These are phyloP conservation scores for Poa pratensis DNA, from an alignment of 176 grass and related monocot genomes.

Conservation along the genomic window DNA sequence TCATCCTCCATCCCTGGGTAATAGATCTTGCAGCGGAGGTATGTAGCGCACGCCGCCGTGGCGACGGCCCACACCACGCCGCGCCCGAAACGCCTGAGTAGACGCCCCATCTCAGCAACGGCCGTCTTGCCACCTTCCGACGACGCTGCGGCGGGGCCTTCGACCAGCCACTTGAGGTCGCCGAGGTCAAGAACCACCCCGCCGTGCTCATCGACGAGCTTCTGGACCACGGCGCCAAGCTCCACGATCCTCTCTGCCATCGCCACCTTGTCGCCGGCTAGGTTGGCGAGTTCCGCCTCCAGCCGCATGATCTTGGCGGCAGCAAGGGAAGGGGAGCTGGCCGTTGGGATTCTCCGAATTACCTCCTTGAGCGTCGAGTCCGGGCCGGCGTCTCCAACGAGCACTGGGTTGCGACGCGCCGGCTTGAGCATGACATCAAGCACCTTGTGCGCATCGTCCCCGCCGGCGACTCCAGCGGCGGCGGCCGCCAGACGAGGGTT, in stretches of 20 bases:
- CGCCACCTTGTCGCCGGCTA: slow-evolving; percentile 38
- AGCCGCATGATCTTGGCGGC: slow-evolving; percentile 61
- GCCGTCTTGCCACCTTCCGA: slow-evolving; percentile 62
- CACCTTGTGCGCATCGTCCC: slow-evolving; percentile 71
- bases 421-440: slow-evolving; percentile 78
- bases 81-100: slow-evolving; percentile 53
- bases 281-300: slow-evolving; percentile 49
- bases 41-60: slow-evolving; percentile 72
- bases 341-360: slow-evolving; percentile 51
- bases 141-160: slow-evolving; percentile 33
- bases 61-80: slow-evolving; percentile 68
- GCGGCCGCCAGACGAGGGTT: slow-evolving; percentile 43
- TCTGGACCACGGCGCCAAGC: slow-evolving; percentile 48
- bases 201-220: slow-evolving; percentile 42
- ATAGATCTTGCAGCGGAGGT: slow-evolving; percentile 80
- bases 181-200: slow-evolving; percentile 79
- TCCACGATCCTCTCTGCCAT: slow-evolving; percentile 55
- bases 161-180: slow-evolving; percentile 79
- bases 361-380: slow-evolving; percentile 63
- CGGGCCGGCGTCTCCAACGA: slow-evolving; percentile 71
- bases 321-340: slow-evolving; percentile 35
- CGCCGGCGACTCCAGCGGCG: background rate
- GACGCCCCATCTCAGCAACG: slow-evolving; percentile 69
- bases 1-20: slow-evolving; percentile 73
- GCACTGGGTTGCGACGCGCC: slow-evolving; percentile 73